Conservation (phyloP, 108 stramenopile species). For the Skeletonema costatum region DNA sequence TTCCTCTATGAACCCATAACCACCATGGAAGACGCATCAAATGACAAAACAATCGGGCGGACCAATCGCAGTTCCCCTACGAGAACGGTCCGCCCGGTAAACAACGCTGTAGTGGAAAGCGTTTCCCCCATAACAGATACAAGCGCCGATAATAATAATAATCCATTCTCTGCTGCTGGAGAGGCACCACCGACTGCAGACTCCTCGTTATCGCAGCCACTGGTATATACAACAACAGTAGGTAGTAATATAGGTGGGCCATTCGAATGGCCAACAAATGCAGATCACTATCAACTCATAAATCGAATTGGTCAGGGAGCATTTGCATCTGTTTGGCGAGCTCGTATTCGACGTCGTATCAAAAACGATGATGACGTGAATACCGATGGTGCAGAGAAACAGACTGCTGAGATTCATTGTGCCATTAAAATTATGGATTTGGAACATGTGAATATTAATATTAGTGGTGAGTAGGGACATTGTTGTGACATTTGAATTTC, state of each 20-base stretch:
- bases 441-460: slow-evolving; percentile 86
- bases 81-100: not conserved
- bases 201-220: not conserved
- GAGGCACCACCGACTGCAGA: not conserved
- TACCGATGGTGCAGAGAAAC: slow-evolving; percentile 10
- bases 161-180: not conserved
- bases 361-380: slow-evolving; percentile 26
- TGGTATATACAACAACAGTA: not conserved
- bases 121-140: not conserved
- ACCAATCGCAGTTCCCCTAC: not conserved
- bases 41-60: slow-evolving; percentile 8
- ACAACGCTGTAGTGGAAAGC: no score
- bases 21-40: not conserved
- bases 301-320: slow-evolving; percentile 93
- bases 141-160: not conserved
- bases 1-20: not conserved
- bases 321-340: slow-evolving; percentile 94
- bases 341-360: slow-evolving; percentile 21
- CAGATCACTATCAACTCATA: slow-evolving; percentile 57
- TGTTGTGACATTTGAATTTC: not conserved
- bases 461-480: slow-evolving; percentile 33
- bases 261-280: slow-evolving; percentile 71
- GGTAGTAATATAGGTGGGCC: not conserved
- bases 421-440: slow-evolving; percentile 94
- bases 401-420: slow-evolving; percentile 35